These are phyloP conservation scores for Fusarium sp. DNA, from an alignment of 2,329 filamentous ascomycete species.

Conservation along the genomic window DNA sequence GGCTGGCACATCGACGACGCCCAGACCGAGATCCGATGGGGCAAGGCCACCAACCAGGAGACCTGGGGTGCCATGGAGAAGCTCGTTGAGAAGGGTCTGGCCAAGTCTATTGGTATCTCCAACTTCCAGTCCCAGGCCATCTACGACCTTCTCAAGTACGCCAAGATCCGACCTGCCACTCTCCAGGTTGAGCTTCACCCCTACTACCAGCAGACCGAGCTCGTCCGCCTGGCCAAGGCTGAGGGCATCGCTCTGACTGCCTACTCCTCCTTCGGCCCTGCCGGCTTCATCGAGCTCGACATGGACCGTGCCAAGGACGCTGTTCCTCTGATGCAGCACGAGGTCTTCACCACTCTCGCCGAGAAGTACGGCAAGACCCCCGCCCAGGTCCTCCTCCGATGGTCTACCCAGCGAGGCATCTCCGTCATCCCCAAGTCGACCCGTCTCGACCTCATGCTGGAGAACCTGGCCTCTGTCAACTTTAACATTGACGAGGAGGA, in stretches of 20 bases:
- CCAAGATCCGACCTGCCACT: conserved; percentile 78
- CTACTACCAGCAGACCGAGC: conserved; percentile 81
- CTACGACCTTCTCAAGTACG: conserved; percentile 84
- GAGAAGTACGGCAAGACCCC: conserved; percentile 78
- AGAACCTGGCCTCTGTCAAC: conserved; percentile 75
- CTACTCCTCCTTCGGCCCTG: conserved; percentile 86
- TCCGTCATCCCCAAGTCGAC: conserved; percentile 86
- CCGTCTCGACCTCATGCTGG: conserved; percentile 62
- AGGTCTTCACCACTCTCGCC: conserved; percentile 73
- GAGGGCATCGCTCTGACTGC: conserved; percentile 82
- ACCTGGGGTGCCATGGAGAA: conserved; percentile 87
- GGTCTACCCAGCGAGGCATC: conserved; percentile 85
- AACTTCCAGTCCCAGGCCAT: conserved; percentile 86
- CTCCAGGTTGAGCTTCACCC: conserved; percentile 94
- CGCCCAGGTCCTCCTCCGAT: conserved; percentile 85
- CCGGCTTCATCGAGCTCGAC: conserved; percentile 82
- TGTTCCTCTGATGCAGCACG: conserved; percentile 77
- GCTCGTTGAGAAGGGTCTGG: conserved; percentile 76
- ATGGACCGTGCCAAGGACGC: conserved; percentile 70
- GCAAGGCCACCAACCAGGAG: conserved; percentile 80
- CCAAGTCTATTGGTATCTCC: conserved; percentile 81
- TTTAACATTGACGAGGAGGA: conserved; percentile 77
- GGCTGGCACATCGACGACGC: conserved; percentile 77
- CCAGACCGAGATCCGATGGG: conserved; percentile 68
- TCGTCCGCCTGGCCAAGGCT: conserved; percentile 76